phyloP scores from a whole-genome alignment of 768 basidiomycete genomes.

The Lentinula guzmanii region DNA sequence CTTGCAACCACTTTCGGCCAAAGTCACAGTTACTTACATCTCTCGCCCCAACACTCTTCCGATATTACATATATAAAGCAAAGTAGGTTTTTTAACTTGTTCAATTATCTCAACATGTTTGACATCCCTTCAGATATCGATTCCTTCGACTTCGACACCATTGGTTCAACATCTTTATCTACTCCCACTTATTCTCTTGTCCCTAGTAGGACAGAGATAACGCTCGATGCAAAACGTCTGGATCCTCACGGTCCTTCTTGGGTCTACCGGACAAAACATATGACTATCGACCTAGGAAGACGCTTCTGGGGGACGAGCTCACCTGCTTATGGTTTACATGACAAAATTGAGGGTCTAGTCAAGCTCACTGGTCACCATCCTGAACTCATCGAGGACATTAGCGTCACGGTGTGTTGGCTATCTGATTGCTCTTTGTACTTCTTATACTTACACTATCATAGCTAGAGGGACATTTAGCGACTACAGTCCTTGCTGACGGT shows the following conservation, averaged over 20 bases:
- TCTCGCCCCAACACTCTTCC: not conserved
- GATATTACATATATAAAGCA: not conserved
- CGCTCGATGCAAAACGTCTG: not conserved
- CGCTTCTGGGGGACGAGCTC: conserved; percentile 1
- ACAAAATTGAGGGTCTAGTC: not conserved
- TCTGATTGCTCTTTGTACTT: not conserved
- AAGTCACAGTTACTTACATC: not conserved
- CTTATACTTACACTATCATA: not conserved
- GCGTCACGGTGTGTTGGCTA: not conserved
- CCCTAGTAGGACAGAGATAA: not conserved
- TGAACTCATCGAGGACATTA: not conserved
- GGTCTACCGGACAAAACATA: not conserved
- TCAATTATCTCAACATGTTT: not conserved
- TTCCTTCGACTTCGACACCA: not conserved
- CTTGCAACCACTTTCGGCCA: not conserved
- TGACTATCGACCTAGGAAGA: not conserved
- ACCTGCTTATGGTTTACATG: conserved; percentile 3
- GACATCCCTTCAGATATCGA: not conserved
- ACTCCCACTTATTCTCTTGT: not conserved
- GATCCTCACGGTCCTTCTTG: not conserved
- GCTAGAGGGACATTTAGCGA: not conserved
- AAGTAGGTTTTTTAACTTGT: not conserved
- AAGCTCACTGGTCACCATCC: not conserved
- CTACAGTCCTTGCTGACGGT: not conserved
- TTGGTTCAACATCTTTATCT: not conserved